phyloP scores from a whole-genome alignment of 2,329 filamentous ascomycete genomes.

The Cladosporium austrohemisphaericum region DNA sequence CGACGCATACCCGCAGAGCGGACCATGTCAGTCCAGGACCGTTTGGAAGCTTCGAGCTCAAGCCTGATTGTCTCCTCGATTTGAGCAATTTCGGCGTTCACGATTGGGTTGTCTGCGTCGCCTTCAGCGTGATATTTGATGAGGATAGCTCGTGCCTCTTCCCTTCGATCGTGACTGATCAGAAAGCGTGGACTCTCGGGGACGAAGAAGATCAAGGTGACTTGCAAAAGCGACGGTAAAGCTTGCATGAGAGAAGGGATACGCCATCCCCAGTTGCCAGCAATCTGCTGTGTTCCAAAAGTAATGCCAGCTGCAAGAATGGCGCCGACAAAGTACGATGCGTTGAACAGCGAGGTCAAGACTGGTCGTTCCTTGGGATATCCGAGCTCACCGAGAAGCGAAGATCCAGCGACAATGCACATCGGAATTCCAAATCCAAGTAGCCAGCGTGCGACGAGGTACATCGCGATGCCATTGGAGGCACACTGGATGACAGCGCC shows the following conservation, averaged over 20 bases:
- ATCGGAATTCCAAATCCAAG: slow-evolving; percentile 61
- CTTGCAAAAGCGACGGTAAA: slow-evolving; percentile 43
- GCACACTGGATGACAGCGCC: slow-evolving; percentile 57
- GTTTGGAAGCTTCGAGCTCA: slow-evolving; percentile 52
- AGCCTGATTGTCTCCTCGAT: slow-evolving; percentile 55
- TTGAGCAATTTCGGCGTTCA: slow-evolving; percentile 57
- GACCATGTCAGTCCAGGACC: slow-evolving; percentile 60
- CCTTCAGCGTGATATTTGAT: slow-evolving; percentile 29
- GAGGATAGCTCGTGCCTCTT: slow-evolving; percentile 38
- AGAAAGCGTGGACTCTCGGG: slow-evolving; percentile 19
- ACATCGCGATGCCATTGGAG: slow-evolving; percentile 51
- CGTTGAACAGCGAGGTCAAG: slow-evolving; percentile 60
- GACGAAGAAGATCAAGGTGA: slow-evolving; percentile 23
- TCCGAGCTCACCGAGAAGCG: slow-evolving; percentile 57
- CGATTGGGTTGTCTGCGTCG: slow-evolving; percentile 43
- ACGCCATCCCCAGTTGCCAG: slow-evolving; percentile 44
- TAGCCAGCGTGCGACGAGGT: slow-evolving; percentile 56
- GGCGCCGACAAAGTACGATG: slow-evolving; percentile 56
- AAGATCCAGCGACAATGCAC: slow-evolving; percentile 56
- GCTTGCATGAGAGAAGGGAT: slow-evolving; percentile 48
- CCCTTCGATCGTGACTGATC: slow-evolving; percentile 15
- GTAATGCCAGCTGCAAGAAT: slow-evolving; percentile 44
- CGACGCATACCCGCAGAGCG: slow-evolving; percentile 50
- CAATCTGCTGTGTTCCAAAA: slow-evolving; percentile 46
- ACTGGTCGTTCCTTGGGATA: slow-evolving; percentile 59